Conservation (phyloP, 2,329 filamentous ascomycete genomes). For the Stylonectria norvegica region DNA sequence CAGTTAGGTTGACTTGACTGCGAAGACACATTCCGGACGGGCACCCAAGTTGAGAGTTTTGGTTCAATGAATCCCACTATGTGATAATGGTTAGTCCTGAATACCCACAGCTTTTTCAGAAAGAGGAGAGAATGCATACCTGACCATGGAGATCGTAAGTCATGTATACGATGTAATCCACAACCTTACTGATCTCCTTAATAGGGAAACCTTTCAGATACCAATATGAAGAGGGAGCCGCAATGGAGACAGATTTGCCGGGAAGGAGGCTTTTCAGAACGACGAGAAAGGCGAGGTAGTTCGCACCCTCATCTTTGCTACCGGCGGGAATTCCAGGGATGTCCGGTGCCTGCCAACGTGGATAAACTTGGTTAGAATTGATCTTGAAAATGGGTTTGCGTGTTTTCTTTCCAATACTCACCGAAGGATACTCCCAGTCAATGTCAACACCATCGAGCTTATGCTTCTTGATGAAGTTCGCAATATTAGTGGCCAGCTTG, state of each 20-base stretch:
- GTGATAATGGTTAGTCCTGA: too few relatives aligned
- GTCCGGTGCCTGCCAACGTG: conserved; percentile 9
- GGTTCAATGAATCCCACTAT: conserved; percentile 30
- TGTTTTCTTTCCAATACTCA: conserved; percentile 13
- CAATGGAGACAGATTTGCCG: conserved; percentile 12
- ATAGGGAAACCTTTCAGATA: conserved; percentile 14
- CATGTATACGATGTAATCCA: conserved; percentile 27
- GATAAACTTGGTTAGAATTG: conserved; percentile 1
- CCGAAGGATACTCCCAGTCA: conserved; percentile 41
- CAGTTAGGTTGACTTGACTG: conserved; percentile 35
- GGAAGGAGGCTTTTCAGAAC: conserved; percentile 4
- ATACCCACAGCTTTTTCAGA: too few relatives aligned
- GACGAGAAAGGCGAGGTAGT: conserved; percentile 7
- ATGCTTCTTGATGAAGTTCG: conserved; percentile 35
- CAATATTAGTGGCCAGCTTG: conserved; percentile 31
- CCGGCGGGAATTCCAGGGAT: conserved; percentile 12
- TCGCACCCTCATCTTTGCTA: conserved; percentile 6
- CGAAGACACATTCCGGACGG: conserved; percentile 32
- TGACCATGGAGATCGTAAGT: conserved; percentile 32
- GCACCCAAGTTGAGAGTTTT: conserved; percentile 17
- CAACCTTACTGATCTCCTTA: conserved; percentile 3
- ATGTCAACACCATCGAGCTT: conserved; percentile 38
- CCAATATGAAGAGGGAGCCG: conserved; percentile 12
- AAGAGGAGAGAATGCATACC: too few relatives aligned
- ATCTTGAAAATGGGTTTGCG: background rate